Base-by-base conservation (phyloP, 306 rosid species). In the Begonia fuchsioides region DNA sequence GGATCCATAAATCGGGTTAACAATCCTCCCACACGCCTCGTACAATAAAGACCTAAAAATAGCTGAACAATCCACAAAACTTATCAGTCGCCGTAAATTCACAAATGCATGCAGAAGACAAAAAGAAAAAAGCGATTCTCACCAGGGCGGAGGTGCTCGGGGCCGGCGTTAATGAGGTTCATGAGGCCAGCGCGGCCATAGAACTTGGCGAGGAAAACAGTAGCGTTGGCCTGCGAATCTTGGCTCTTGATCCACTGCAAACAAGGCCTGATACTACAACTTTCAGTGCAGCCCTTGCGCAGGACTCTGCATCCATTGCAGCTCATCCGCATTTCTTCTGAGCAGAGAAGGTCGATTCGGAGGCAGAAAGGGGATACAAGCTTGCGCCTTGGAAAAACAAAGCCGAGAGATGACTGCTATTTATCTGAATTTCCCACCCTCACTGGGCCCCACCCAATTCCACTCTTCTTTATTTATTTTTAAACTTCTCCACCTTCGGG, bases 141-240 rank as follows among this genome's bases (percentile, higher is more conserved):
- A 87, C 96, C 88, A 61, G 97, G 97, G 3, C 97, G 97, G 35
- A 83, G 93, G 65, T 88, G 83, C 15, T 88, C 86, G 0, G 97
- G 93, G 3, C 95, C 97, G 3, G 97, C 86, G 95, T 78, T 84
- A 59, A 88, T 75, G 53, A 88, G 95, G 49, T 88, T 88, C 93
- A 88, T 83, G 48, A 88, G 95, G 0, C 97, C 97, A 12, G 97
- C 97, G 2, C 97, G 97, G 49, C 97, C 97, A 14, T 83, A 88
- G 44, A 88, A 88, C 76, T 88, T 88, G 8, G 97, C 95, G 2
- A 88, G 90, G 49, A 88, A 88, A 11, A 88, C 95, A 13, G 97
- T 88, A 19, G 95, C 97, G 71, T 88, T 83, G 2, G 97, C 95
- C 52, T 88, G 97, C 2, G 93, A 84, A n/a, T 88, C 97, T 0